phyloP scores from a whole-genome alignment of 139 green algal species.

The Tetradesmus obliquus region DNA sequence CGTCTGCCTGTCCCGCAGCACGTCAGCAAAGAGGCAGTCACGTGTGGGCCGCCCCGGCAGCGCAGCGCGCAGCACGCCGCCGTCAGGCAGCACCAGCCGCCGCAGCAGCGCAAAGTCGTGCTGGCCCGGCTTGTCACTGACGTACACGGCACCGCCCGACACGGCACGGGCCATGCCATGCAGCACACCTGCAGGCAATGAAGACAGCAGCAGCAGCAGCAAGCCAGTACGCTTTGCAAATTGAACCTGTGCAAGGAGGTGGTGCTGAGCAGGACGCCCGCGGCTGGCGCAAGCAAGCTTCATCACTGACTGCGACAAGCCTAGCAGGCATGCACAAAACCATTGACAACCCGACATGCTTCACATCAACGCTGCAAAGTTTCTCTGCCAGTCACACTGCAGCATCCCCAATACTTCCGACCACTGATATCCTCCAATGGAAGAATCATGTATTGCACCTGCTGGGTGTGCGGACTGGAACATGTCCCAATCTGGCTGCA shows the following conservation, averaged over 20 bases:
- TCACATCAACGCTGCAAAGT: too few species aligned
- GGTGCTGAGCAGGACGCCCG: too few species aligned
- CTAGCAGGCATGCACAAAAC: too few species aligned
- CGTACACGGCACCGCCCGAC: constrained; percentile 84
- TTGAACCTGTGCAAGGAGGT: too few species aligned
- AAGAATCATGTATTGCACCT: background rate
- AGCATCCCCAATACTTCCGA: too few species aligned
- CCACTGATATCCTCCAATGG: too few species aligned
- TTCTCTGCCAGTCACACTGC: too few species aligned
- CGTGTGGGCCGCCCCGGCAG: constrained; percentile 90
- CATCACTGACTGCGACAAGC: too few species aligned
- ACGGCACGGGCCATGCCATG: constrained; percentile 73
- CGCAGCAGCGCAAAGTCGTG: constrained; percentile 85
- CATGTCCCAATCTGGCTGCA: constrained; percentile 85
- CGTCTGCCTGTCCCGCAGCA: constrained; percentile 78
- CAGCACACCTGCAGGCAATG: constrained; percentile 47
- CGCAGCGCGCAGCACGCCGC: constrained; percentile 71
- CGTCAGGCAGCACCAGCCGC: constrained; percentile 85
- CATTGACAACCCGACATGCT: background rate
- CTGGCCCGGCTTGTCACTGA: constrained; percentile 85
- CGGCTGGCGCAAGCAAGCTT: too few species aligned
- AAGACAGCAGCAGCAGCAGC: background rate
- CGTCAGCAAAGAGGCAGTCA: constrained; percentile 92
- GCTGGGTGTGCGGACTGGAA: constrained; percentile 63
- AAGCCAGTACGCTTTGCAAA: too few species aligned